phyloP scores from a whole-genome alignment of 768 basidiomycete species.

The Lactifluus pinguis region DNA sequence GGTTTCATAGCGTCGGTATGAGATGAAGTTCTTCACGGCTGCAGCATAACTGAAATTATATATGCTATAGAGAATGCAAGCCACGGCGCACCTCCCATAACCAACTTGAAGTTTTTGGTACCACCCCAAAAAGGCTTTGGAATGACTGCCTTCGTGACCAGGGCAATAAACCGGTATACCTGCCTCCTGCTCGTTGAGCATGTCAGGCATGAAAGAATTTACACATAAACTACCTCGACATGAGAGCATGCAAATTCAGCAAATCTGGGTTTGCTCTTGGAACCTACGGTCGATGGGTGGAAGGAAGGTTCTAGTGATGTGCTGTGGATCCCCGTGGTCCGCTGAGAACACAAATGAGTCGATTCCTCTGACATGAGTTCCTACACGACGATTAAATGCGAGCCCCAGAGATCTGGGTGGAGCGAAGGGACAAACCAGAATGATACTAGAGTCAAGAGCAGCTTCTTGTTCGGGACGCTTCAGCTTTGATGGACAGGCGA shows the following conservation, averaged over 20 bases:
- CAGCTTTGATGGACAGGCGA: slow-evolving; percentile 75
- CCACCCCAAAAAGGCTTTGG: slow-evolving; percentile 78
- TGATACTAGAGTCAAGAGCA: slow-evolving; percentile 49
- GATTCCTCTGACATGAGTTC: slow-evolving; percentile 71
- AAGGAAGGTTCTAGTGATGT: slow-evolving; percentile 47
- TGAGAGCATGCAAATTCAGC: slow-evolving; percentile 63
- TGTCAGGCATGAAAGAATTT: neutral
- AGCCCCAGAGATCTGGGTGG: neutral
- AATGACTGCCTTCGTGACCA: slow-evolving; percentile 60
- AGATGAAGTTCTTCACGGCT: slow-evolving; percentile 74
- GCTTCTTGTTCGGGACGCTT: slow-evolving; percentile 27
- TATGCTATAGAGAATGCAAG: neutral
- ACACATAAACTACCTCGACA: slow-evolving; percentile 41
- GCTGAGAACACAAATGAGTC: slow-evolving; percentile 47
- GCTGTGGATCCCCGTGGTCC: slow-evolving; percentile 28
- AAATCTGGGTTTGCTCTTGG: slow-evolving; percentile 60
- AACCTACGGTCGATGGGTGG: slow-evolving; percentile 34
- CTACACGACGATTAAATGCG: slow-evolving; percentile 28
- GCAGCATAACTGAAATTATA: neutral
- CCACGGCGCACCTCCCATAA: slow-evolving; percentile 40
- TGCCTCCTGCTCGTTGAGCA: slow-evolving; percentile 22
- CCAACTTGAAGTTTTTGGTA: slow-evolving; percentile 47
- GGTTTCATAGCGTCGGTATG: slow-evolving; percentile 72
- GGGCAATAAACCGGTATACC: slow-evolving; percentile 61
- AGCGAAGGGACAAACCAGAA: slow-evolving; percentile 40